Evolutionary conservation across 257 asterid species (phyloP), one percentile per base, ranked within the genome.

Genomic region (Solanum chiquidenum): DNA sequence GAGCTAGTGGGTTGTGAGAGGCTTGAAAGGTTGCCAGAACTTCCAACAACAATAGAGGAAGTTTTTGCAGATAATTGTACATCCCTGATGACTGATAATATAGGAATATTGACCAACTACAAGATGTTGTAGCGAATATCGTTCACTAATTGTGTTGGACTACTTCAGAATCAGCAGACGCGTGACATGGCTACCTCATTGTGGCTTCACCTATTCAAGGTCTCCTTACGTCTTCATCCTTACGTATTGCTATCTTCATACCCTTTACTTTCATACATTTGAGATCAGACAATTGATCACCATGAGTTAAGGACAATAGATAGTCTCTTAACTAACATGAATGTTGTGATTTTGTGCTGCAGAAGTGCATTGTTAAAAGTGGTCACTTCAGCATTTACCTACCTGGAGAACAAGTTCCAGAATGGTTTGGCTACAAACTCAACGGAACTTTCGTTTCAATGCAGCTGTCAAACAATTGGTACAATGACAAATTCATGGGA

Each of bases 11-110:
- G 75, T 27, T 88, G 87, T 40, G 69, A 83, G 42, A 75, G 23
- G 40, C 84, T 72, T 71, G 37, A 86, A 86, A 40, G 68, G 7
- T 34, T 86, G 84, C 72, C 88, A 52, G 88, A 86, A 38, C 88
- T 31, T 86, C 88, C 88, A 73, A 37, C 68, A 49, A 73, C 49
- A 69, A 86, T 73, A 34, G 52, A 16, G 42, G 84, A 29, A 52
- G 18, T 73, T 31, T 44, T 69, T 52, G 88, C 73, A 49, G 85
- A 86, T 73, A 40, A 86, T 58, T 74, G 88, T 62, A 2, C 52
- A 27, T 31, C 21, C 69, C 66, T 86, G 34, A 33, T 25, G 64
- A 33, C 14, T 21, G 10, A 21, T 29, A 38, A 21, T 31, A 21
- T 58, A 21, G 27, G 52, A 38, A 11, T 33, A 34, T 73, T 58